These are phyloP conservation scores for Gelatoporia subvermispora DNA, from an alignment of 768 basidiomycete genomes.

Conservation along the genomic window DNA sequence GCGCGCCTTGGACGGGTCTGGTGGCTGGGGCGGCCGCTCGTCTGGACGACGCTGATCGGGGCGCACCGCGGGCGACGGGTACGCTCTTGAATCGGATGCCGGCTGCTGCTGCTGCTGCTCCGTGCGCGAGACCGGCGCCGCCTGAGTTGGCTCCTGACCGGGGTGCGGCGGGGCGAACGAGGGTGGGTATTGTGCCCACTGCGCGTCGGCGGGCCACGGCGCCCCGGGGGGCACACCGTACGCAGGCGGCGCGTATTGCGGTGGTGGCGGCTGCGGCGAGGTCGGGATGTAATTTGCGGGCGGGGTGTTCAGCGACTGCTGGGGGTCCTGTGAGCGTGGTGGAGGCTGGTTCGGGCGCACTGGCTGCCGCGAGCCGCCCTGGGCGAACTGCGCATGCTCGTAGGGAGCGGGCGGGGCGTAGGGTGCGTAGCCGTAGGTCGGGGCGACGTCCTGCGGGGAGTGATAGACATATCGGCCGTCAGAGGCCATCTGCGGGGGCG, in stretches of 20 bases:
- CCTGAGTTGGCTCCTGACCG: slow-evolving; percentile 6
- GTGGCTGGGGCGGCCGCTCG: slow-evolving; percentile 14
- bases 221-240: slow-evolving; percentile 24
- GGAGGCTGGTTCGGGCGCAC: slow-evolving; percentile 10
- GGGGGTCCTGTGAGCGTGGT: too few relatives aligned
- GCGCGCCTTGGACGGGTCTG: slow-evolving; percentile 12
- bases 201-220: slow-evolving; percentile 37
- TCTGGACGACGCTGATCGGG: slow-evolving; percentile 17
- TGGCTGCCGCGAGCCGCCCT: slow-evolving; percentile 18
- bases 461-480: slow-evolving; percentile 56
- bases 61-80: slow-evolving; percentile 11
- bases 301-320: too few relatives aligned
- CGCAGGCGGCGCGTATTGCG: slow-evolving; percentile 25
- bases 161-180: slow-evolving; percentile 27
- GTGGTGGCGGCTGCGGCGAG: slow-evolving; percentile 24
- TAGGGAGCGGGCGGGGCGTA: slow-evolving; percentile 30
- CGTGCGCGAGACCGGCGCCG: slow-evolving; percentile 1
- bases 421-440: slow-evolving; percentile 48
- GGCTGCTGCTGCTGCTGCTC: slow-evolving; percentile 5
- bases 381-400: slow-evolving; percentile 24
- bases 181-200: slow-evolving; percentile 29
- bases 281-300: slow-evolving; percentile 12
- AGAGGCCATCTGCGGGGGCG: slow-evolving; percentile 36
- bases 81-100: slow-evolving; percentile 10
- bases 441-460: slow-evolving; percentile 36